A percentile compares a stretch with the other conserved stretches of the same genome.
phyloP scores from a whole-genome alignment of 1,284 basidiomycete genomes.

The Vanrija sp. region DNA sequence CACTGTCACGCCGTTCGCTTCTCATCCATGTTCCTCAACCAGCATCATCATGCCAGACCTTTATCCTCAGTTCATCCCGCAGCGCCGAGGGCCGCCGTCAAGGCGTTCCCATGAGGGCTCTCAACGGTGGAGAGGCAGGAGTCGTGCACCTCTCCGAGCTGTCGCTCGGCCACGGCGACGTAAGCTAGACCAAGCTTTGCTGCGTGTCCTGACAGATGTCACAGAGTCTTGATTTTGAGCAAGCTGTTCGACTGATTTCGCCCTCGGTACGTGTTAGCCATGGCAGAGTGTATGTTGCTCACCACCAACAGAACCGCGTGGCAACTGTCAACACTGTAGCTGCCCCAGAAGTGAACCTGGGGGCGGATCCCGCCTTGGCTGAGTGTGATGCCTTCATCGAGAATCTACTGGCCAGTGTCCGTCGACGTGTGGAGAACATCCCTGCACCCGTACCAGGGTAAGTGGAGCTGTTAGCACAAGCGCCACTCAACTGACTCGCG shows the following conservation, averaged over 20 bases:
- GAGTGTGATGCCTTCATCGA: neutral
- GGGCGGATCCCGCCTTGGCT: no score
- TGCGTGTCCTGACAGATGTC: no score
- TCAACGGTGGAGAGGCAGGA: slow-evolving; percentile 37
- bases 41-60: neutral
- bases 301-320: slow-evolving; percentile 15
- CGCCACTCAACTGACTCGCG: neutral
- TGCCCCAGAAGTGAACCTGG: no score
- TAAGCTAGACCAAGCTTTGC: no score
- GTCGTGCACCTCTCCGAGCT: slow-evolving; percentile 14
- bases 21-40: slow-evolving; percentile 52
- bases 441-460: slow-evolving; percentile 29
- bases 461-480: neutral
- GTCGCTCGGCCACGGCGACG: no score
- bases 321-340: slow-evolving; percentile 21
- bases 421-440: slow-evolving; percentile 51
- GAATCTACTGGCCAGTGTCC: slow-evolving; percentile 39
- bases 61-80: slow-evolving; percentile 31
- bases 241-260: no score
- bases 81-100: slow-evolving; percentile 16
- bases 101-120: slow-evolving; percentile 24
- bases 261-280: no score
- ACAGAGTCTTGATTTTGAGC: no score
- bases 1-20: slow-evolving; percentile 84
- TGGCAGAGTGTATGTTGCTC: slow-evolving; percentile 5